Base-by-base conservation (phyloP, 2,329 filamentous ascomycete genomes). In the Dothistroma septosporum region DNA sequence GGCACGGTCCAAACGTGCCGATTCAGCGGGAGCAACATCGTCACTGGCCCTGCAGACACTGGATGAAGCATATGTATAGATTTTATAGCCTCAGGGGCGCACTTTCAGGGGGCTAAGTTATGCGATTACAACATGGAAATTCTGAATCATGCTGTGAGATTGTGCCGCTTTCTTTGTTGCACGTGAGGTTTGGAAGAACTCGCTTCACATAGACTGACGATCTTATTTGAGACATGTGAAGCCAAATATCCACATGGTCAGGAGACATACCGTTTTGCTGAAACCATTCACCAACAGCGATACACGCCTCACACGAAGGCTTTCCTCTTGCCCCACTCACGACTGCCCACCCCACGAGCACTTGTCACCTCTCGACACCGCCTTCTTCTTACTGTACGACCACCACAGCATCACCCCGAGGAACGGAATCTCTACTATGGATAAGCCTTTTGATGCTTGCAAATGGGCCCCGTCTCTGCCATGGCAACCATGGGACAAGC, bases 401-500 rank as follows among this genome's bases (percentile, higher is more conserved):
- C 14, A 28, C 24, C 48, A 55, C 19, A 11, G 41, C 41, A 47
- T 55, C 41, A 52, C 33, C 55, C 19, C n/a, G 10, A 10, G 19
- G 24, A 50, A 31, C 31, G 10, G 28, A n/a, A 35, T 19, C 32
- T 44, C 41, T 44, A 53, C 6, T 32, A 69, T 70, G 68, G 67
- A 69, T 35, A 35, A 31, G 11, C 60, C 66, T 10, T 70, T 67
- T 37, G 48, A 57, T 19, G 33, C 55, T 12, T 48, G 55, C 9
- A 24, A 55, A 12, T 69, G 66, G 64, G 50, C 59, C 8, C 68
- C 66, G 16, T 67, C 67, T 8, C 49, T 56, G 12, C 58, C 60
- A 14, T 58, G 47, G 24, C 60, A 66, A 24, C 47, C 55, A 6
- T 60, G 60, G 55, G 53, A 63, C 14, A 53, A 33, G 28, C 53